Base-by-base conservation (phyloP, 2,329 filamentous ascomycete species). In the Fonsecaea erecta region DNA sequence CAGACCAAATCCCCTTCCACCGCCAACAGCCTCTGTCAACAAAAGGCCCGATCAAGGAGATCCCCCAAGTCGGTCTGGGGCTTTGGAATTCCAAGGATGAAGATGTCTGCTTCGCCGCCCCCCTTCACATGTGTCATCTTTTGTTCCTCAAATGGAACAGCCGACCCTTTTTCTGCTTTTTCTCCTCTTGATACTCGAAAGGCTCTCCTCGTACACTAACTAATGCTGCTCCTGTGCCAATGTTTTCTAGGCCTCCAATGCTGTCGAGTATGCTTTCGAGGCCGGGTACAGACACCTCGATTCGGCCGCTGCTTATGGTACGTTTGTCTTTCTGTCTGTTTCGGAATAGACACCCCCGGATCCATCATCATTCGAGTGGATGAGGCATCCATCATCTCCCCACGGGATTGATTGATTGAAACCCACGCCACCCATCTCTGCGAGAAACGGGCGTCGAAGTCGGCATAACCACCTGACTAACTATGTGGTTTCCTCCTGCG, bases 261-360 rank as follows among this genome's bases (percentile, higher is more conserved):
- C 75, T 7, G 75, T 77, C 6, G 67, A 69, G 4, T 70, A 69
- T 37, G 77, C 77, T 7, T 73, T 79, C 64, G 71, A 75, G 60
- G 73, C 74, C 28, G 77, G 77, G 43, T 79, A 79, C 70, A 70
- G 65, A 35, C 77, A 79, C 66, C 74, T 79, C 62, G 77, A 79
- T 68, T 71, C 73, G 9, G 76, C 77, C n/a, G 73, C 72, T 2
- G 74, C 75, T 26, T 77, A 78, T 68, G 70, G 75, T 72, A 67
- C 60, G 69, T 63, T 32, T 4, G n/a, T n/a, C n/a, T n/a, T n/a
- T n/a, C n/a, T n/a, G n/a, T n/a, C n/a, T n/a, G n/a, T n/a, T n/a
- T n/a, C n/a, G n/a, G 24, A 52, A n/a, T 18, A 26, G 3, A 52
- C 9, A 14, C 6, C 24, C 2, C 1, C 21, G 8, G 48, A 40